These are phyloP conservation scores for Backusella westeae DNA, from an alignment of 192 early-diverging fungal species.

Conservation along the genomic window DNA sequence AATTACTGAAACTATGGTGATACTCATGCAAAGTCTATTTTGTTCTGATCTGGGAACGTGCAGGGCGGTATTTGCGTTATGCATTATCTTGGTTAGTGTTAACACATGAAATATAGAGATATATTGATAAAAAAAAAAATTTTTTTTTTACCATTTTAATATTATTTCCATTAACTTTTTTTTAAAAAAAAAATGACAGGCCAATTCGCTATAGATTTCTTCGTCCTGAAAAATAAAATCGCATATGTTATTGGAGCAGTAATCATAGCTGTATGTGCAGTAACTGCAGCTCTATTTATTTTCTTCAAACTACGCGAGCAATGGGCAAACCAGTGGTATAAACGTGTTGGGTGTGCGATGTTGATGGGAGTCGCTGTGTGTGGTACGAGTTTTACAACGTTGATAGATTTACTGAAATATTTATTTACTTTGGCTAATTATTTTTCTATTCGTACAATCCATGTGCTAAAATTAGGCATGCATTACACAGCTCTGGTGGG, in stretches of 20 bases:
- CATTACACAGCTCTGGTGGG: conserved; percentile 39
- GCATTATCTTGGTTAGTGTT: conserved; percentile 37
- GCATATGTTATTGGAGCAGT: conserved; percentile 27
- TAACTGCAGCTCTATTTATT: conserved; percentile 40
- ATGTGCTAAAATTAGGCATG: conserved; percentile 26
- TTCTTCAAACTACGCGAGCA: conserved; percentile 48
- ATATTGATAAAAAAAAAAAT: no score
- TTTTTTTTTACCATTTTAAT: background rate
- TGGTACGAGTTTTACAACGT: conserved; percentile 22
- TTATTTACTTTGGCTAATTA: conserved; percentile 2
- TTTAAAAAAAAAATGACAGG: conserved; percentile 14
- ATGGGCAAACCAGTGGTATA: conserved; percentile 47
- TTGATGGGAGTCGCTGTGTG: conserved; percentile 43
- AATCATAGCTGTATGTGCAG: conserved; percentile 35
- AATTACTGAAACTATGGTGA: background rate
- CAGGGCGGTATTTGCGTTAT: conserved; percentile 33
- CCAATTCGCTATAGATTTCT: conserved; percentile 39
- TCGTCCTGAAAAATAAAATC: conserved; percentile 16
- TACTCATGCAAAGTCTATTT: background rate
- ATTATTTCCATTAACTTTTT: background rate
- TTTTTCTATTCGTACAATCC: background rate
- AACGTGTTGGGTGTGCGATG: conserved; percentile 44
- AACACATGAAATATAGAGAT: background rate
- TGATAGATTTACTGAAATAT: background rate
- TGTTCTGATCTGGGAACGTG: background rate